Evolutionary conservation across 768 basidiomycete species (phyloP).

Genomic region (Candolleomyces aberdarensis): DNA sequence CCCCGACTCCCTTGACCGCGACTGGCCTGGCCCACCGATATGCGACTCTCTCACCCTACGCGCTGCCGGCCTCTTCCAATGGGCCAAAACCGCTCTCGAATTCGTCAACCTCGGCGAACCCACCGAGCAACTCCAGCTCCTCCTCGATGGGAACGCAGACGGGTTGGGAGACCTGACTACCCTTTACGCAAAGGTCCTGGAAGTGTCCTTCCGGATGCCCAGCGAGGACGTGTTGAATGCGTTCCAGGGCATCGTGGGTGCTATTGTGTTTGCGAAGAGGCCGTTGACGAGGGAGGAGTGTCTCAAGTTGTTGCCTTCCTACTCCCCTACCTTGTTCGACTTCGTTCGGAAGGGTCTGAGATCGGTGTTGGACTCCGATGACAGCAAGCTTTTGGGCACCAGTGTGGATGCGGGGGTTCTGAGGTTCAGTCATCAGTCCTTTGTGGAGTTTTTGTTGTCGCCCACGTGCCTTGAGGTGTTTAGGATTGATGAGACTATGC

Average conservation of each 20-base stretch:
- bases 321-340: constrained; percentile 13
- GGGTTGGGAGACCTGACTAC: constrained; percentile 14
- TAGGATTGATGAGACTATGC: constrained; percentile 10
- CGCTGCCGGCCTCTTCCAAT: constrained; percentile 28
- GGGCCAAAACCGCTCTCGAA: constrained; percentile 20
- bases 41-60: constrained; percentile 18
- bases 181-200: constrained; percentile 18
- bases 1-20: constrained; percentile 6
- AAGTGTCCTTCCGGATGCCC: constrained; percentile 13
- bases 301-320: constrained; percentile 9
- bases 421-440: constrained; percentile 24
- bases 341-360: constrained; percentile 15
- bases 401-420: neutral
- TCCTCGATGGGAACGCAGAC: constrained; percentile 6
- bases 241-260: constrained; percentile 16
- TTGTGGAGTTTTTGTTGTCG: constrained; percentile 22
- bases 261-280: constrained; percentile 18
- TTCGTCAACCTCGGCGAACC: constrained; percentile 18
- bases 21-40: constrained; percentile 16
- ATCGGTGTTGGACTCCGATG: constrained; percentile 16
- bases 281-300: constrained; percentile 15
- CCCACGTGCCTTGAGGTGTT: constrained; percentile 13
- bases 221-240: constrained; percentile 7
- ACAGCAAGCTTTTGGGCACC: neutral
- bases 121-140: constrained; percentile 6